These are phyloP conservation scores for Fragaria vesca DNA, from an alignment of 306 rosid species.

Conservation along the genomic window DNA sequence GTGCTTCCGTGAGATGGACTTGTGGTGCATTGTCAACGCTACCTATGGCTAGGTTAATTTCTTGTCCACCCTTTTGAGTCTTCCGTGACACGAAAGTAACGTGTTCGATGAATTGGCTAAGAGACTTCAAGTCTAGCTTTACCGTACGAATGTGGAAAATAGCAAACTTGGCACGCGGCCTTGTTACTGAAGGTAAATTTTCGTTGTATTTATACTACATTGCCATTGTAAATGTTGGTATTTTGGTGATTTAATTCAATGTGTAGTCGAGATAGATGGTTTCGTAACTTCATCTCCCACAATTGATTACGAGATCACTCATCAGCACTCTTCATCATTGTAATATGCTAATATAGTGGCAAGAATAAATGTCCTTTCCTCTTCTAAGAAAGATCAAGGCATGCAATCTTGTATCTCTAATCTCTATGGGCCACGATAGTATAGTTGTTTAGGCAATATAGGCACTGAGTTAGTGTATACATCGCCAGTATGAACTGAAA, in stretches of 20 bases:
- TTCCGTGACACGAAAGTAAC: background rate
- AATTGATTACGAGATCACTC: background rate
- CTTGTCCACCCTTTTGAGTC: too few relatives aligned
- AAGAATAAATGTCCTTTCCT: background rate
- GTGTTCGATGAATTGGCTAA: background rate
- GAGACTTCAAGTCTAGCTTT: too few relatives aligned
- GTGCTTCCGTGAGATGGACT: background rate
- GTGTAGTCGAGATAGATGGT: background rate
- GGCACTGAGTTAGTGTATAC: conserved; percentile 1
- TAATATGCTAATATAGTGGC: background rate
- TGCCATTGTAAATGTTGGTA: background rate
- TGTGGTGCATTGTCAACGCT: background rate
- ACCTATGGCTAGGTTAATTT: too few relatives aligned
- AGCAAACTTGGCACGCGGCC: too few relatives aligned
- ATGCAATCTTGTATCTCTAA: background rate
- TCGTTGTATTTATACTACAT: background rate
- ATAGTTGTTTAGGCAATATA: background rate
- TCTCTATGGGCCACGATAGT: background rate
- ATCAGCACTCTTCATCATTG: background rate
- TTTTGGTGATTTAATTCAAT: background rate
- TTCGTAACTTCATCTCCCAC: background rate
- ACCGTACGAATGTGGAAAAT: too few relatives aligned
- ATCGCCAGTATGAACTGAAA: conserved; percentile 7
- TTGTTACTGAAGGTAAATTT: background rate
- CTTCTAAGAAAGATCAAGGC: conserved; percentile 4